These are phyloP conservation scores for Cystobasidium tubakii DNA, from an alignment of 768 basidiomycete genomes.

Conservation along the genomic window DNA sequence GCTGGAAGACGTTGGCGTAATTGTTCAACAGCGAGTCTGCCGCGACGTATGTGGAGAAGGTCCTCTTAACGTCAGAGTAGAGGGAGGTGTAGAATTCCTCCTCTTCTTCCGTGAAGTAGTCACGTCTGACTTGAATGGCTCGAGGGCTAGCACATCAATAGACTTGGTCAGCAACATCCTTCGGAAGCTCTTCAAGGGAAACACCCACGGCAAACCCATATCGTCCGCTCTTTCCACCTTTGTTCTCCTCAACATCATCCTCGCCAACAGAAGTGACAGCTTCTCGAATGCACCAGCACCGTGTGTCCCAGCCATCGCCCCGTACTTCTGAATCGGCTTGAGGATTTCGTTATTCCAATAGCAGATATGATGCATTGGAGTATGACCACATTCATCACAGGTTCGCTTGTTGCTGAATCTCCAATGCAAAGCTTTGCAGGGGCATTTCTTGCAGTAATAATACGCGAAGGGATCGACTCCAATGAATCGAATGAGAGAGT, in stretches of 20 bases:
- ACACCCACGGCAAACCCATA: conserved; percentile 65
- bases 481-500: conserved; percentile 68
- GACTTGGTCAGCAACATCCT: not conserved
- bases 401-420: conserved; percentile 71
- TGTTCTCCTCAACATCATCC: conserved; percentile 73
- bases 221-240: conserved; percentile 94
- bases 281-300: conserved; percentile 85
- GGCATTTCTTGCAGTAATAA: conserved; percentile 88
- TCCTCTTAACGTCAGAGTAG: conserved; percentile 85
- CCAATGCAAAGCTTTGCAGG: conserved; percentile 95
- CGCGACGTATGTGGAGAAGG: conserved; percentile 82
- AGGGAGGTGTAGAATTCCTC: conserved; percentile 62
- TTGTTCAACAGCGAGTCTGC: conserved; percentile 64
- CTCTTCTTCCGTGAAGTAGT: conserved; percentile 94
- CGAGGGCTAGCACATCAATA: conserved; percentile 55
- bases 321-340: conserved; percentile 81
- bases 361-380: conserved; percentile 61
- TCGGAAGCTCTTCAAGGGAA: not conserved
- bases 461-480: conserved; percentile 74
- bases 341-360: conserved; percentile 97
- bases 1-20: conserved; percentile 67
- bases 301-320: conserved; percentile 61
- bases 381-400: conserved; percentile 56
- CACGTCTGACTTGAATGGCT: conserved; percentile 75
- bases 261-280: conserved; percentile 74